Percentiles rank a stretch among this genome's conserved stretches.
These are phyloP conservation scores for Starmera caribaea DNA, from an alignment of 805 yeast genomes.

Conservation along the genomic window DNA sequence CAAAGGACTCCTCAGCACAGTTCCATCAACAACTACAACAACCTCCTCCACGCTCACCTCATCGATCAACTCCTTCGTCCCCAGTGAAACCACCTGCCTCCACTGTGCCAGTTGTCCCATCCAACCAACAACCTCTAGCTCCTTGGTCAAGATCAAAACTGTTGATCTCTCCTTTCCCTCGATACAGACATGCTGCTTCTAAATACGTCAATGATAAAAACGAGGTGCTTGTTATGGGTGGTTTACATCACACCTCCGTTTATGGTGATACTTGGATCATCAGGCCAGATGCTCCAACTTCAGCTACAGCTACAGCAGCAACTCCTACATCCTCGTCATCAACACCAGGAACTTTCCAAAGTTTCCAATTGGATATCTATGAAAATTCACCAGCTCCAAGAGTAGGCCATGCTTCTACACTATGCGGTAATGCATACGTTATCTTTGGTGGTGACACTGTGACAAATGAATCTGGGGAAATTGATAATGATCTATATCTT, in stretches of 20 bases:
- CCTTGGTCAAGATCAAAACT: conserved; percentile 66
- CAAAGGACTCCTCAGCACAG: conserved; percentile 5
- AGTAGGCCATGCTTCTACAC: conserved; percentile 88
- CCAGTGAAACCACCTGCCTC: too few species aligned
- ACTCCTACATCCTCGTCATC: conserved; percentile 7
- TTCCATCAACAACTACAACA: conserved; percentile 8
- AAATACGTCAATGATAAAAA: conserved; percentile 67
- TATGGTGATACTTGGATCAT: conserved; percentile 95
- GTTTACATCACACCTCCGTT: conserved; percentile 83
- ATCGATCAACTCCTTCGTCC: not conserved
- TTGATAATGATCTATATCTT: conserved; percentile 85
- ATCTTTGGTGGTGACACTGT: conserved; percentile 96
- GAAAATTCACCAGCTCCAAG: conserved; percentile 89
- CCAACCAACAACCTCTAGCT: conserved; percentile 18
- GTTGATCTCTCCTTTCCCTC: conserved; percentile 79
- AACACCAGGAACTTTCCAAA: conserved; percentile 21
- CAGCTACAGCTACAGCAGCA: too few species aligned
- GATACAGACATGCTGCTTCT: conserved; percentile 88
- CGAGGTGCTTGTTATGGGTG: conserved; percentile 88
- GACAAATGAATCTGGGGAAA: conserved; percentile 61
- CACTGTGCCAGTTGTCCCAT: not conserved
- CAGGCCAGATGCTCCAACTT: conserved; percentile 29
- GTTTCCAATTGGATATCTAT: conserved; percentile 53
- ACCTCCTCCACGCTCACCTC: conserved; percentile 3
- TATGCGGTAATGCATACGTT: conserved; percentile 91